Base-by-base conservation (phyloP, 306 rosid species). In the Dryas octopetala region DNA sequence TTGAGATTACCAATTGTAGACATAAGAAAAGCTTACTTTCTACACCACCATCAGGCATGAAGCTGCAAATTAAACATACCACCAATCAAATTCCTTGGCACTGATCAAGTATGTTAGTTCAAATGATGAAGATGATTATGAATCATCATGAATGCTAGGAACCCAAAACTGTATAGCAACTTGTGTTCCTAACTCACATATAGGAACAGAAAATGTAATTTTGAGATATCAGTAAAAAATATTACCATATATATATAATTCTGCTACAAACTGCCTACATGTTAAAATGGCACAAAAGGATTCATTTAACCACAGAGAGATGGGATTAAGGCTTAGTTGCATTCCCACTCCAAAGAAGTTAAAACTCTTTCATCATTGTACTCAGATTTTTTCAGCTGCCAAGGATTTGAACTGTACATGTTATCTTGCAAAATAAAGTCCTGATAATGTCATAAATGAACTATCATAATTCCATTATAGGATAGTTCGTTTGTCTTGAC, bases 401-500 rank as follows among this genome's bases (percentile, higher is more conserved):
- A 55, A 9, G 65, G 63, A 71, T 55, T 13, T 19, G 65, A 71
- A 45, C 19, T 55, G 11, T 53, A 52, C 51, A 54, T 43, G 52
- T 54, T 47, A 68, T 69, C 62, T 51, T 52, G 48, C 45, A 5
- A 61, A 48, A 51, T 14, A 62, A 41, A 51, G 65, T 54, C 43
- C 52, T 63, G 73, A 53, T 63, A 66, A 16, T 63, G 76, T 12
- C 10, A 46, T 5, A 53, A 32, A 15, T 26, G 66, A 60, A 48
- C 26, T 10, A 38, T 23, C 59, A 59, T 60, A 83, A 79, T 52
- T 63, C 71, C 51, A 19, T 79, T 70, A 53, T 11, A 52, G 60
- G 68, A 65, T 79, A 52, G 86, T 79, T 75, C 52, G 78, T 66
- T 75, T 66, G 75, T 75, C 79, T 73, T 79, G 83, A 51, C 50